phyloP scores from a whole-genome alignment of 306 rosid species.

The Hylodesmum podocarpum region DNA sequence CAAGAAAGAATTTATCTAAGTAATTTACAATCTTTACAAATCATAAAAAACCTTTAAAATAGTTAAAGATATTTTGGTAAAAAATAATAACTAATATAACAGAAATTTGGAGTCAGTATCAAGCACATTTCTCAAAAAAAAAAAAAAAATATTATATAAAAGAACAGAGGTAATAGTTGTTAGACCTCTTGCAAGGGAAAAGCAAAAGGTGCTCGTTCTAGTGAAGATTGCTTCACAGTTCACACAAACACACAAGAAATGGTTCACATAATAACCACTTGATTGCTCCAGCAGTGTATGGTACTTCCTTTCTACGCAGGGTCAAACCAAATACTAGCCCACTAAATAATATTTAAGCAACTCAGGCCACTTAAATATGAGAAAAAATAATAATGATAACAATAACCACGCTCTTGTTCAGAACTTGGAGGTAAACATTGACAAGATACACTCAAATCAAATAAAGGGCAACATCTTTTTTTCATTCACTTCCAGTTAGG shows the following conservation, averaged over 20 bases:
- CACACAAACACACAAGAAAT: background rate
- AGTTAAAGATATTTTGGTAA: background rate
- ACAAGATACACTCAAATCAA: constrained; percentile 35
- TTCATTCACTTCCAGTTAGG: constrained; percentile 30
- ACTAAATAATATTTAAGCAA: background rate
- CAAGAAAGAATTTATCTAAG: too few species aligned
- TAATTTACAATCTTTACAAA: background rate
- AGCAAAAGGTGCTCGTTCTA: background rate
- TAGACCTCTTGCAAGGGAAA: constrained; percentile 1
- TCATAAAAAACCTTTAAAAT: background rate
- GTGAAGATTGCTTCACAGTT: background rate
- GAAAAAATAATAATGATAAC: constrained; percentile 6
- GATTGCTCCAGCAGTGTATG: background rate
- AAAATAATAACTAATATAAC: background rate
- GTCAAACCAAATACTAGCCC: background rate
- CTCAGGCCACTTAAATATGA: constrained; percentile 10
- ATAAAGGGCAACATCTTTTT: constrained; percentile 10
- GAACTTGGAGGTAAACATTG: constrained; percentile 24
- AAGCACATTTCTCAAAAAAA: background rate
- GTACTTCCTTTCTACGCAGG: background rate
- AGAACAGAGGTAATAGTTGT: background rate
- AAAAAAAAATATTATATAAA: background rate
- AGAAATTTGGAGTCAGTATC: background rate
- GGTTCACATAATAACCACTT: background rate
- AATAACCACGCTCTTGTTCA: constrained; percentile 25